Conservation (phyloP, 371 early-diverging fungal genomes). For the Mortierella sp. region DNA sequence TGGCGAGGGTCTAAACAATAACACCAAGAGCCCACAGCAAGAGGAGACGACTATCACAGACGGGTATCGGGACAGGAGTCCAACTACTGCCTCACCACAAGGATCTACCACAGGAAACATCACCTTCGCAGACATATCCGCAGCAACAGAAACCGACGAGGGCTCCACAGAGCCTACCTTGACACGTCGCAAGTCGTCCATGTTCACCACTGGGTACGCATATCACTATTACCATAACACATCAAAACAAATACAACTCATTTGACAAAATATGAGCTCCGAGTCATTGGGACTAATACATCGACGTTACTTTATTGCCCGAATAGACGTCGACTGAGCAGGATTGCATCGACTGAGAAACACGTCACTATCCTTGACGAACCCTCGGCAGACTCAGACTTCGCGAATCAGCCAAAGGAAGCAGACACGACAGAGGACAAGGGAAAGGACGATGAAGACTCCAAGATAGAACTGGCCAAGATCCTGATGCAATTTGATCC, state of each 20-base stretch:
- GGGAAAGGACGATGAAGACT: slow-evolving; percentile 21
- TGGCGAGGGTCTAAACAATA: neutral
- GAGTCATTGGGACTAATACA: neutral
- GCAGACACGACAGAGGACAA: slow-evolving; percentile 8
- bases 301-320: neutral
- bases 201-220: slow-evolving; percentile 32
- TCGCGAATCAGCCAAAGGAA: neutral
- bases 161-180: neutral
- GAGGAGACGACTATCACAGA: neutral
- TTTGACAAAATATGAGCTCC: neutral
- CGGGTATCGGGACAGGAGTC: neutral
- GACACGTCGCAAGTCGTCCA: slow-evolving; percentile 50
- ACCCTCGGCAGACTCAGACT: neutral
- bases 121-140: neutral
- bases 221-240: neutral
- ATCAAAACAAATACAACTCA: neutral
- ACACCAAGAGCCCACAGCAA: neutral
- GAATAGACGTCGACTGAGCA: slow-evolving; percentile 25
- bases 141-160: neutral
- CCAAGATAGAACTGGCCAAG: slow-evolving; percentile 43
- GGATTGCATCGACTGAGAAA: slow-evolving; percentile 37
- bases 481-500: slow-evolving; percentile 56
- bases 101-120: neutral
- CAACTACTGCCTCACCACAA: neutral
- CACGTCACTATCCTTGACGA: slow-evolving; percentile 49